Evolutionary conservation across 2,329 filamentous ascomycete species (phyloP).

Genomic region (Pseudogymnoascus sp.): DNA sequence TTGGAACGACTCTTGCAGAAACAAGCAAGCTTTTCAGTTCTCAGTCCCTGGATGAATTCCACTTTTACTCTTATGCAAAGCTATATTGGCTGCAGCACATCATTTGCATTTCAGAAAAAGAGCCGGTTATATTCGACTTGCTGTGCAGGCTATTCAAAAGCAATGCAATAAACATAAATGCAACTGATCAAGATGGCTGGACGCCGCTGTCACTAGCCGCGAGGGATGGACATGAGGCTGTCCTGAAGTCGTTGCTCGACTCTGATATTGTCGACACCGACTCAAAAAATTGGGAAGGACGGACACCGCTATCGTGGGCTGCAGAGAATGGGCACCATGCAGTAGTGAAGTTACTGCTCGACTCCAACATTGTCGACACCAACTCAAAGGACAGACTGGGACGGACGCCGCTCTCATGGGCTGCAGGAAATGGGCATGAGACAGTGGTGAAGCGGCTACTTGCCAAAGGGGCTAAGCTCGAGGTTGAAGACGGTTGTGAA

Average conservation of each 20-base stretch:
- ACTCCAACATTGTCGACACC: constrained; percentile 3
- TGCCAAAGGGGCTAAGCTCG: neutral
- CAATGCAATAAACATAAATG: constrained; percentile 1
- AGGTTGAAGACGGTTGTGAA: neutral
- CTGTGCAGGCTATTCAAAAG: neutral
- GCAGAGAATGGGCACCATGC: constrained; percentile 2
- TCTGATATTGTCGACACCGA: neutral
- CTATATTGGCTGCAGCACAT: constrained; percentile 3
- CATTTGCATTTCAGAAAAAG: neutral
- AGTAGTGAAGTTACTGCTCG: neutral
- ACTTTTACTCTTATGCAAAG: constrained; percentile 13
- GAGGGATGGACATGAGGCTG: neutral
- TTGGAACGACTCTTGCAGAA: constrained; percentile 11
- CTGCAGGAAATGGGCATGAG: neutral
- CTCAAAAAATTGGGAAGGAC: neutral
- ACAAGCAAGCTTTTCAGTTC: constrained; percentile 7
- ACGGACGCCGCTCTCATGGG: neutral
- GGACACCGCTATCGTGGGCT: constrained; percentile 7
- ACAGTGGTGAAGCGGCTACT: neutral
- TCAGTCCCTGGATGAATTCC: constrained; percentile 7
- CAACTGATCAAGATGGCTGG: constrained; percentile 9
- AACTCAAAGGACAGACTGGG: neutral
- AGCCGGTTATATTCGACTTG: neutral
- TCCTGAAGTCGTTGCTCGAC: constrained; percentile 1
- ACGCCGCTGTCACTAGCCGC: constrained; percentile 4